Evolutionary conservation across 2,329 filamentous ascomycete species (phyloP), one percentile per base, ranked within the genome.

Genomic region (Tolypocladium pustulatum): DNA sequence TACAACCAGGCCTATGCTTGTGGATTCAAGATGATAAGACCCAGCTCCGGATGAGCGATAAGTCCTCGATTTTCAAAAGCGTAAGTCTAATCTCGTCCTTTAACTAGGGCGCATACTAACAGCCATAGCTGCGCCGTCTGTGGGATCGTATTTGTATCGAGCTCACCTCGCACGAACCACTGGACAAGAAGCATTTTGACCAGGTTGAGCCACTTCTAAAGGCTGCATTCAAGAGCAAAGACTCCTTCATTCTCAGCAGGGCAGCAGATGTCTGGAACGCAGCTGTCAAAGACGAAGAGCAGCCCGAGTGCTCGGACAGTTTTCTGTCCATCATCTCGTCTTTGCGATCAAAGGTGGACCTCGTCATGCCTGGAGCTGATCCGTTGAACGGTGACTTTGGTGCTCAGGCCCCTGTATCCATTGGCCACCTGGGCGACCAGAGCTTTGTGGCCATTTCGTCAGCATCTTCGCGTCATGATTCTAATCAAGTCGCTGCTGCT

Each of bases 201-300:
- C 69, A 75, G 1, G 70, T 91, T 3, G 82, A 87, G 63, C 69
- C 72, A 3, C 67, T 87, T 5, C 67, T 87, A 20, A 79, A 76
- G 49, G 78, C 80, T 13, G 81, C 78, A 1, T 87, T 81, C 71
- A 80, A 71, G 62, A 86, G 75, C 74, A 86, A 75, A 70, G 88
- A 79, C 66, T 73, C 67, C 59, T 74, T 69, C 60, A 81, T 76
- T 65, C 89, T 75, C 61, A 84, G 72, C 69, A 77, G 67, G 66
- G 73, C 78, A 22, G 72, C 76, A 41, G 73, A 74, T 30, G 65
- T 77, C 61, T 97, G 91, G 91, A 92, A 91, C 64, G 69, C 72
- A 0, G 81, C 86, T 0, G 91, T 90, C 66, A 85, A 85, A 25
- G 74, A 80, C 20, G 78, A 82, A 43, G 76, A 82, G 4, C 73